A percentile compares a stretch with the other conserved stretches of the same genome.
These are phyloP conservation scores for Pyricularia grisea DNA, from an alignment of 2,329 filamentous ascomycete species.

Conservation along the genomic window DNA sequence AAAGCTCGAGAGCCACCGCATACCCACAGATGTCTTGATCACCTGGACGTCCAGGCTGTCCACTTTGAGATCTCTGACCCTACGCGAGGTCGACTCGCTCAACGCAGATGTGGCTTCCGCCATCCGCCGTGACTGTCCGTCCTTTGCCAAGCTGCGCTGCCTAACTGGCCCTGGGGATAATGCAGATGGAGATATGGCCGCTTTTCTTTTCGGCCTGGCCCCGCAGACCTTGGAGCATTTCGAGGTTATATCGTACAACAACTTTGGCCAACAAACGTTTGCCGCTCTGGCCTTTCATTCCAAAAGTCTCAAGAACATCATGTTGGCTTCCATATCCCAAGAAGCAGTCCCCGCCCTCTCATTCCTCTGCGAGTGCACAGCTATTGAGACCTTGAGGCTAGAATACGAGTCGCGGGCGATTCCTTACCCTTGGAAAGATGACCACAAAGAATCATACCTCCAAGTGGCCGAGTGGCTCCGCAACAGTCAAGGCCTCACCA, in stretches of 20 bases:
- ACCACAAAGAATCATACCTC: constrained; percentile 14
- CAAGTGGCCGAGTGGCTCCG: constrained; percentile 21
- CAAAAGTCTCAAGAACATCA: constrained; percentile 21
- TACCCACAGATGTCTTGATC: constrained; percentile 41
- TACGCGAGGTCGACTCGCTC: constrained; percentile 53
- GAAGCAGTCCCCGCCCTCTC: neutral
- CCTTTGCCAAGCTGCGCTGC: constrained; percentile 51
- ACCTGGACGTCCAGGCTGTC: constrained; percentile 50
- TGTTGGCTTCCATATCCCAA: neutral
- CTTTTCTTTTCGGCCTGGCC: constrained; percentile 46
- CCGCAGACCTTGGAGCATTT: constrained; percentile 50
- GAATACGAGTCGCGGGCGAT: constrained; percentile 13
- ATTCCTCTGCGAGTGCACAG: constrained; percentile 21
- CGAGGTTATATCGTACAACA: constrained; percentile 44
- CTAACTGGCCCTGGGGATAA: constrained; percentile 31
- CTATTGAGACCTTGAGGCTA: constrained; percentile 23
- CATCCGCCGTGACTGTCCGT: constrained; percentile 48
- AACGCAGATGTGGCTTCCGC: constrained; percentile 41
- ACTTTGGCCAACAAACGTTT: constrained; percentile 44
- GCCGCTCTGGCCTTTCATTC: constrained; percentile 38
- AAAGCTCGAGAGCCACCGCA: constrained; percentile 41
- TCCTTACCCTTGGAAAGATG: constrained; percentile 12
- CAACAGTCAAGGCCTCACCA: constrained; percentile 33
- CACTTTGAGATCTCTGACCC: constrained; percentile 46
- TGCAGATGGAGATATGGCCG: constrained; percentile 47